Percentiles rank a stretch among this genome's conserved stretches.
phyloP scores from a whole-genome alignment of 2,329 filamentous ascomycete species.

The Alternaria sp. region DNA sequence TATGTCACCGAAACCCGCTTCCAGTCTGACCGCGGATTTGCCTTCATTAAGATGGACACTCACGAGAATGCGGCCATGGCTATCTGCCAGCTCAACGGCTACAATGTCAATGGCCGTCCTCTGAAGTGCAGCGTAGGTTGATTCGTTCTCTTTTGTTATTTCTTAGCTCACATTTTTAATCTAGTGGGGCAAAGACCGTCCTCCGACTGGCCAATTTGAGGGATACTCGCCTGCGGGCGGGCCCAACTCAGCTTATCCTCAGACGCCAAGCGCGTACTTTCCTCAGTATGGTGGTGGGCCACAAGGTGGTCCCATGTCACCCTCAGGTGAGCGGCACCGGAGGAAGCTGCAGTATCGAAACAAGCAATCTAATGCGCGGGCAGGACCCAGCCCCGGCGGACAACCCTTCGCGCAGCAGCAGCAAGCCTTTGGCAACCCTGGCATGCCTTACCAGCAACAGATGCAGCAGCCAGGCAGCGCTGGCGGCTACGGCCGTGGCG shows the following conservation, averaged over 20 bases:
- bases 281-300: conserved; percentile 85
- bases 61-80: conserved; percentile 98
- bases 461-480: conserved; percentile 66
- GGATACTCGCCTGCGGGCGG: conserved; percentile 79
- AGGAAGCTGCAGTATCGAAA: conserved; percentile 46
- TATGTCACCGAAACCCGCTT: conserved; percentile 97
- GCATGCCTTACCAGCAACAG: conserved; percentile 55
- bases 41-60: conserved; percentile 98
- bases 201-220: conserved; percentile 81
- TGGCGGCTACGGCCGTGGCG: conserved; percentile 83
- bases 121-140: conserved; percentile 96
- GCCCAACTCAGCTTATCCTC: conserved; percentile 76
- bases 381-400: conserved; percentile 64
- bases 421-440: conserved; percentile 69
- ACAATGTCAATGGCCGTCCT: conserved; percentile 95
- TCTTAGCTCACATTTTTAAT: conserved; percentile 41
- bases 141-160: conserved; percentile 23
- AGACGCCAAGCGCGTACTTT: conserved; percentile 82
- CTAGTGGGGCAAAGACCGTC: conserved; percentile 99
- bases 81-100: conserved; percentile 96
- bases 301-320: conserved; percentile 62
- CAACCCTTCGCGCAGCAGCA: conserved; percentile 65
- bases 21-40: conserved; percentile 96
- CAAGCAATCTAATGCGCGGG: conserved; percentile 47
- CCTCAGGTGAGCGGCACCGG: conserved; percentile 57